phyloP scores from a whole-genome alignment of 768 basidiomycete genomes.

The Clavulina sp. region DNA sequence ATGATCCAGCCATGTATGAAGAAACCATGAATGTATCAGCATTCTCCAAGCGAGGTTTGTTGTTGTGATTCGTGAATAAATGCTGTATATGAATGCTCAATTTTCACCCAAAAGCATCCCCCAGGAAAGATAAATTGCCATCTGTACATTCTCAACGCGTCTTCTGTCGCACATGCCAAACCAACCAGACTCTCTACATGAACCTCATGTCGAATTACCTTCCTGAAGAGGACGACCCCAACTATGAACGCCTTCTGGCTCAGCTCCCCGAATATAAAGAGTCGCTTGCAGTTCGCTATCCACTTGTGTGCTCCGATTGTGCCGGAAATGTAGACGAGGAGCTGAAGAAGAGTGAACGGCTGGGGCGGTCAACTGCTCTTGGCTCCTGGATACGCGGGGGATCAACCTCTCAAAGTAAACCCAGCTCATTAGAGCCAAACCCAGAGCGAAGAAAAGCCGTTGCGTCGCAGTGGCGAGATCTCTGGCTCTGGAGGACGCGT shows the following conservation, averaged over 20 bases:
- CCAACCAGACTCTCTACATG: conserved; percentile 78
- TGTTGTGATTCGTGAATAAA: not conserved
- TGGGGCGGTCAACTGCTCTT: conserved; percentile 64
- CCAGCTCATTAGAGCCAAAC: not conserved
- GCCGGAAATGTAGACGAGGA: conserved; percentile 67
- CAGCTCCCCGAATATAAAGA: conserved; percentile 53
- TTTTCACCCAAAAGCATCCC: conserved; percentile 32
- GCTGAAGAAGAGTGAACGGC: conserved; percentile 57
- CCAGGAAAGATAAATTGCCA: conserved; percentile 50
- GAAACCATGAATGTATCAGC: conserved; percentile 49
- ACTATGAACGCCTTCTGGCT: conserved; percentile 44
- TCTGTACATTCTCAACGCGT: conserved; percentile 26
- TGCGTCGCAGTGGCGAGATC: conserved; percentile 4
- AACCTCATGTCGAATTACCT: conserved; percentile 83
- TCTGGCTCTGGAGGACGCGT: conserved; percentile 49
- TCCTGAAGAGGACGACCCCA: conserved; percentile 64
- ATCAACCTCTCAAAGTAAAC: not conserved
- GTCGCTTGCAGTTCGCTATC: conserved; percentile 66
- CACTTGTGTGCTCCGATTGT: conserved; percentile 67
- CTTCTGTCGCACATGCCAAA: conserved; percentile 79
- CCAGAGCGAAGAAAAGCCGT: not conserved
- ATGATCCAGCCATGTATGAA: conserved; percentile 80
- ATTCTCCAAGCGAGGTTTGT: conserved; percentile 52
- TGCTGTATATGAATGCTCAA: not conserved
- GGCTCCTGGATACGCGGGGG: conserved; percentile 51